Conservation (phyloP, 2,329 filamentous ascomycete species). For the Aspergillus latus region DNA sequence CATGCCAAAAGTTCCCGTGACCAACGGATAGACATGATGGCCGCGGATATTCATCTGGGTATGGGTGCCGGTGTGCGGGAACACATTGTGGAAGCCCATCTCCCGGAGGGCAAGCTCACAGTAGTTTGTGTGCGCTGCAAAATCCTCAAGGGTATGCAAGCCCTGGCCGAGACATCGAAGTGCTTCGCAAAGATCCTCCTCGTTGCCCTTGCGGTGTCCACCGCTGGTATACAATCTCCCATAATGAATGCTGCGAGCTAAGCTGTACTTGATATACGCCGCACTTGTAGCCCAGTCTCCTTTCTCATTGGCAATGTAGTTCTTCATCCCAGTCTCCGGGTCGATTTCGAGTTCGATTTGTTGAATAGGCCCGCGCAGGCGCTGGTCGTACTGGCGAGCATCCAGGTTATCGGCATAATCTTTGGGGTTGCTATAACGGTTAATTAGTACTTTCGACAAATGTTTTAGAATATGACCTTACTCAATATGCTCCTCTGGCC, state of each 20-base stretch:
- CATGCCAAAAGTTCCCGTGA: conserved; percentile 72
- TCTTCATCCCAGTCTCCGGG: conserved; percentile 88
- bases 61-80: conserved; percentile 68
- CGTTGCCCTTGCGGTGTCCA: conserved; percentile 60
- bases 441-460: background rate
- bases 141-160: conserved; percentile 77
- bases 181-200: conserved; percentile 77
- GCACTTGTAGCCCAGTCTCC: conserved; percentile 87
- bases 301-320: conserved; percentile 91
- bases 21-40: conserved; percentile 68
- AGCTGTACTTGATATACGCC: conserved; percentile 76
- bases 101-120: conserved; percentile 75
- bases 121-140: conserved; percentile 79
- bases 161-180: conserved; percentile 73
- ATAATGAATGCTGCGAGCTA: conserved; percentile 73
- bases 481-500: conserved; percentile 64
- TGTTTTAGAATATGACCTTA: conserved; percentile 21
- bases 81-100: conserved; percentile 67
- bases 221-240: conserved; percentile 73
- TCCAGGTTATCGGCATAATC: conserved; percentile 85
- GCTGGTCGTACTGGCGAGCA: conserved; percentile 71
- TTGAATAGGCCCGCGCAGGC: conserved; percentile 77
- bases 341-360: conserved; percentile 72
- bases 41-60: conserved; percentile 67
- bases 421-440: conserved; percentile 67